Base-by-base conservation (phyloP, 1,284 basidiomycete species). In the Takashimella tepidaria region DNA sequence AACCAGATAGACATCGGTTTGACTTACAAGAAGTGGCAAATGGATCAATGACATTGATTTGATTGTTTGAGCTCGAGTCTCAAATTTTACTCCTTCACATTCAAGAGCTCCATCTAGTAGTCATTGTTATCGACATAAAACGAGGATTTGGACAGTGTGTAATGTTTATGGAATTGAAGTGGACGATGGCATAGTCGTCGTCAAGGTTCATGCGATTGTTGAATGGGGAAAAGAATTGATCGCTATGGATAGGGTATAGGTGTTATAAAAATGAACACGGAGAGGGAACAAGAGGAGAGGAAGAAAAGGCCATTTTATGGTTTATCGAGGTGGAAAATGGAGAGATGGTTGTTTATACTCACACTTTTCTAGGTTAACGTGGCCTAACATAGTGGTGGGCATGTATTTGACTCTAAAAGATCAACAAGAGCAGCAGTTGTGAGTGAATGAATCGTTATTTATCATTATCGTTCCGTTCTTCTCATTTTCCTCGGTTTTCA, bases 381-480 rank as follows among this genome's bases (percentile, higher is more conserved):
- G 72, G 72, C 72, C 72, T 3, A 66, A 71, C 25, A 44, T 74
- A 19, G 65, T 70, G 20, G 67, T 69, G 11, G 72, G 65, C 5
- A 66, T 72, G 55, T 63, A 72, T 41, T 74, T 16, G 61, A 61
- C 6, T 47, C 50, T 12, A 60, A 62, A 37, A 16, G 16, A 8
- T 16, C 31, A 8, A 37, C 31, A 37, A 8, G 31, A 8, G 31
- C 31, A 8, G 31, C 31, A 8, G 31, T 37, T 37, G 8, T 37
- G 31, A 16, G 31, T 37, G 31, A 37, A 16, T 37, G 31, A 37
- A 37, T 37, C 31, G 8, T 16, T 37, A 8, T 37, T 37, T 37
- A 16, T 37, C 31, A 8, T 37, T 16, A 37, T 8, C 31, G 10
- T 37, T 8, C 31, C 31, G 10, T n/a, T n/a, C n/a, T n/a, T n/a